Percentiles rank a stretch among this genome's conserved stretches.
Conservation (phyloP, 164 flowering plant species). For the Sextonia rubra region DNA sequence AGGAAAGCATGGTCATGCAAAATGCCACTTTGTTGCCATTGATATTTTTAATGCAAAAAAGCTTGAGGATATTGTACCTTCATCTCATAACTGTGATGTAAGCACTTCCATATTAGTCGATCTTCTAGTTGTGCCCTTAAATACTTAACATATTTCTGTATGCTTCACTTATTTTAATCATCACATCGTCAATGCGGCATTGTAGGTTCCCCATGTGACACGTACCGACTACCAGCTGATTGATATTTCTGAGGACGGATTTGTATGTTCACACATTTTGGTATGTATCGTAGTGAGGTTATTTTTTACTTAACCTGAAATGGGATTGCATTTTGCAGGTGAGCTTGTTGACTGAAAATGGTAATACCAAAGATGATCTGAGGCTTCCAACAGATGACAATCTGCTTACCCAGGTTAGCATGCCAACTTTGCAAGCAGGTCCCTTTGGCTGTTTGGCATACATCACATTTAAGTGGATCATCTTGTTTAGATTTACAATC, state of each 20-base stretch:
- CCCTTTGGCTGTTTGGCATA: too few relatives aligned
- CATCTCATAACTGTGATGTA: slow-evolving; percentile 43
- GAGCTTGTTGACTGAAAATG: slow-evolving; percentile 23
- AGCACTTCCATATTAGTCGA: slow-evolving; percentile 1
- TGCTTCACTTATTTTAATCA: background rate
- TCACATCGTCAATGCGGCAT: background rate
- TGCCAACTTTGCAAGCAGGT: background rate
- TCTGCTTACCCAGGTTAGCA: slow-evolving; percentile 13
- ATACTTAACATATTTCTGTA: background rate
- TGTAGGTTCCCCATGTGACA: slow-evolving; percentile 39
- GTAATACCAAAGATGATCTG: slow-evolving; percentile 22
- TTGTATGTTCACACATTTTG: slow-evolving; percentile 15
- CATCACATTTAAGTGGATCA: background rate
- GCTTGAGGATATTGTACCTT: slow-evolving; percentile 41
- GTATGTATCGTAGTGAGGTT: background rate
- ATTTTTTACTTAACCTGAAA: background rate
- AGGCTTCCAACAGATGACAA: slow-evolving; percentile 22
- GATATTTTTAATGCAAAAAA: slow-evolving; percentile 36
- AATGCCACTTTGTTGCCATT: slow-evolving; percentile 42
- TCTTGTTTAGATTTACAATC: too few relatives aligned
- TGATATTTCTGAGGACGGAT: slow-evolving; percentile 37
- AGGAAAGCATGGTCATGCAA: slow-evolving; percentile 44
- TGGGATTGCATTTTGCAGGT: slow-evolving; percentile 10
- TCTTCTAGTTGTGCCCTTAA: background rate
- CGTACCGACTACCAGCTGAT: slow-evolving; percentile 43